phyloP scores from a whole-genome alignment of 2,329 filamentous ascomycete genomes.

The Atkinsonella texensis region DNA sequence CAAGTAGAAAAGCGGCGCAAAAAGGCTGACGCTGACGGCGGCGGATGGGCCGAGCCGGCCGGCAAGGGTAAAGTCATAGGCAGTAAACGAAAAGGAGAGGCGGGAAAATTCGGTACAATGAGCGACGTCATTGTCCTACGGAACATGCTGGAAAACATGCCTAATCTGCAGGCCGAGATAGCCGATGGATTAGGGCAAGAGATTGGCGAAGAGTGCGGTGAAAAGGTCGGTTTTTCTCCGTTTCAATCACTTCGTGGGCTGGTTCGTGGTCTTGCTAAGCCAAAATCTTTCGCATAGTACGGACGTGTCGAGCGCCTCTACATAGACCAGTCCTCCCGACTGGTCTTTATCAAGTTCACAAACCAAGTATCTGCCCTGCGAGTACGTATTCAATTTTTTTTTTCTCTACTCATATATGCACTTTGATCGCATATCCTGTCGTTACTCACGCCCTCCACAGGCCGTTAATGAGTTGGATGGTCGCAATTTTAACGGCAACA shows the following conservation, averaged over 20 bases:
- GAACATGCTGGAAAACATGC: constrained; percentile 78
- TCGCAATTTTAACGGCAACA: constrained; percentile 77
- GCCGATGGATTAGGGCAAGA: constrained; percentile 71
- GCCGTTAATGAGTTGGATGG: constrained; percentile 86
- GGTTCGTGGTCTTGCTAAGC: constrained; percentile 2
- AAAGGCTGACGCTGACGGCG: constrained; percentile 64
- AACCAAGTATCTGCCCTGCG: constrained; percentile 72
- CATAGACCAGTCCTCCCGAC: constrained; percentile 50
- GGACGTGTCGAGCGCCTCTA: constrained; percentile 71
- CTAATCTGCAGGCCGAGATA: constrained; percentile 64
- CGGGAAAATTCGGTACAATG: constrained; percentile 54
- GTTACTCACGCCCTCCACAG: constrained; percentile 27
- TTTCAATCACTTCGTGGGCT: not conserved
- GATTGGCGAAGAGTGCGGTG: constrained; percentile 85
- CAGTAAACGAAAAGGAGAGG: constrained; percentile 44
- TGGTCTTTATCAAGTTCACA: constrained; percentile 91
- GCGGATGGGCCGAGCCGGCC: constrained; percentile 59
- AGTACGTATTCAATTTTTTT: constrained; percentile 36
- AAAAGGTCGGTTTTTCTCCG: constrained; percentile 42
- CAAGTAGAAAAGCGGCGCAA: constrained; percentile 81
- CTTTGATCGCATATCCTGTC: not conserved
- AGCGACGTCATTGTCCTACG: constrained; percentile 71
- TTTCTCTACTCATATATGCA: not conserved
- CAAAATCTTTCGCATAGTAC: constrained; percentile 43
- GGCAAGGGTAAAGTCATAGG: constrained; percentile 72